These are phyloP conservation scores for Globisporangium ultimum DNA, from an alignment of 352 stramenopile species.

Conservation along the genomic window DNA sequence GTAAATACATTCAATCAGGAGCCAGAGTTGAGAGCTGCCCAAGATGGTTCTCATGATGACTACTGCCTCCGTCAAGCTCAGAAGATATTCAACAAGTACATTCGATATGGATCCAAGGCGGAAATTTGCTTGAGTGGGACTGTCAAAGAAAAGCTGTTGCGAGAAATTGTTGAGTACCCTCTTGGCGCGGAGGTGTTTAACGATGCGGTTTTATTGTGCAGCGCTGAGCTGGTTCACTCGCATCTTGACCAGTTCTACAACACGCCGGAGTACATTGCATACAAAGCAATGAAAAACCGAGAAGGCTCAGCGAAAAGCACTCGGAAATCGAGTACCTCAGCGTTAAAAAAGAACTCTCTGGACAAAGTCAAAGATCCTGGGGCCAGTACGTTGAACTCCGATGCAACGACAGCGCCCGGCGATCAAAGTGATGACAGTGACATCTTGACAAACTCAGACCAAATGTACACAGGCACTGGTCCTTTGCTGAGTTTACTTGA, in stretches of 20 bases:
- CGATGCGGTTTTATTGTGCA: conserved; percentile 51
- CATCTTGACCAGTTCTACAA: conserved; percentile 61
- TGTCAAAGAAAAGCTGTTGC: conserved; percentile 46
- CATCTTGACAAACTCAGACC: background rate
- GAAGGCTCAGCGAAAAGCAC: background rate
- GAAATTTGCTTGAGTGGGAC: conserved; percentile 46
- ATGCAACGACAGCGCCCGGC: background rate
- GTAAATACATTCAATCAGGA: conserved; percentile 41
- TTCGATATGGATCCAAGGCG: conserved; percentile 66
- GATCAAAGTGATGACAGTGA: background rate
- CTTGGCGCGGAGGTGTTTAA: conserved; percentile 50
- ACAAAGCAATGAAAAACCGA: conserved; percentile 21
- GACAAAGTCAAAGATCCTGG: background rate
- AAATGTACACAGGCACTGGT: background rate
- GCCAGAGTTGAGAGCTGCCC: conserved; percentile 12
- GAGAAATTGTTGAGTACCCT: conserved; percentile 42
- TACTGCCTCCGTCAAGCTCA: conserved; percentile 60
- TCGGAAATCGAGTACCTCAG: conserved; percentile 2
- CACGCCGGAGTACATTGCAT: conserved; percentile 38
- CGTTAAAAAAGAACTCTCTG: conserved; percentile 4
- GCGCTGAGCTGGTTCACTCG: conserved; percentile 56
- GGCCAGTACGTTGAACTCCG: background rate
- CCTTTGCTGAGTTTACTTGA: conserved; percentile 17
- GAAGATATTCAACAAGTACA: conserved; percentile 81
- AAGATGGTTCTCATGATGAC: conserved; percentile 36